Base-by-base conservation (phyloP, 2,329 filamentous ascomycete genomes). In the Sporothrix humicola region DNA sequence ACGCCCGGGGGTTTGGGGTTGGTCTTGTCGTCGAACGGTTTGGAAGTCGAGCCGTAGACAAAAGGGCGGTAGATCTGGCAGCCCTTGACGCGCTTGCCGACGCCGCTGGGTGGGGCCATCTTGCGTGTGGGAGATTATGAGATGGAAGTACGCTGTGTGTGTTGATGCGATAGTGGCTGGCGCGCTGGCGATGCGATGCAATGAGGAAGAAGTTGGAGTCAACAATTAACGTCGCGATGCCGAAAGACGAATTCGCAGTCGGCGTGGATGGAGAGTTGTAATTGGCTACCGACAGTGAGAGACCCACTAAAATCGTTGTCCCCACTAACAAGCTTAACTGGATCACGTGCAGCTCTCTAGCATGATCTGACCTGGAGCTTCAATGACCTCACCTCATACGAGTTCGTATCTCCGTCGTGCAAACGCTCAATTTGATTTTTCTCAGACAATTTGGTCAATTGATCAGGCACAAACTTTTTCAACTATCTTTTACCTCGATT, bases 41-140 rank as follows among this genome's bases (percentile, higher is more conserved):
- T 87, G 23, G 95, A 94, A 75, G 96, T 93, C 75, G 90, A 93
- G 81, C 93, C 93, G 81, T 93, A 93, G 77, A 95, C 84, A 80
- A 91, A 91, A 44, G 89, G 89, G 13, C 89, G 87, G 77, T 84
- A 87, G 75, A 91, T 84, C 83, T 93, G 87, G 69, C 87, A 86
- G 79, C 89, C 87, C 80, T 92, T 91, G 77, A 90, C 87, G 80
- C 89, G 89, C 81, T 91, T 91, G 73, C 88, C 87, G 26, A 86
- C 82, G 76, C 84, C 84, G 77, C 86, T 87, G 13, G 88, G 85
- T 17, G 88, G 89, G 72, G 89, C 88, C 89, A 91, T 91, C 72
- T 73, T 79, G 23, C 71, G 13, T 20, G 23, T 13, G 3, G 13
- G 23, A 12, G 46, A n/a, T 46, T 17, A 23, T 46, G 59, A 37